These are phyloP conservation scores for Mariannaea elegans DNA, from an alignment of 2,329 filamentous ascomycete species.

Conservation along the genomic window DNA sequence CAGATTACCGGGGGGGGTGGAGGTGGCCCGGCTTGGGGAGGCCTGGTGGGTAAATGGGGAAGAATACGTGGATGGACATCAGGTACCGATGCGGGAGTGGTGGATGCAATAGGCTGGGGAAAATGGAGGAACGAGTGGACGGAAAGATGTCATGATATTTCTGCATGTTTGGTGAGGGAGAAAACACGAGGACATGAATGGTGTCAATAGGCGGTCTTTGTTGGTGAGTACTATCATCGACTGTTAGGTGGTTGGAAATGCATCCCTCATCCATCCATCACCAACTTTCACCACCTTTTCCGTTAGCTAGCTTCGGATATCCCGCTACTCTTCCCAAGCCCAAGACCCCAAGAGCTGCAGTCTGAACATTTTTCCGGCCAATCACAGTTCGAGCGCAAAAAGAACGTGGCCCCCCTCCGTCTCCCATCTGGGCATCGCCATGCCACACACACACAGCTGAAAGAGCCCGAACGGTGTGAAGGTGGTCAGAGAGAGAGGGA, in stretches of 20 bases:
- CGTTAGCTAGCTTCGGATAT: not conserved
- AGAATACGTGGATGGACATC: not conserved
- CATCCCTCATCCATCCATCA: not conserved
- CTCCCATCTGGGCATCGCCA: not conserved
- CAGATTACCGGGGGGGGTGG: not conserved
- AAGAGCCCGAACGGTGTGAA: not conserved
- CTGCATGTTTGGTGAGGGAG: not conserved
- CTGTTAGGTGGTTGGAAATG: not conserved
- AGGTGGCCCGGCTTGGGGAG: not conserved
- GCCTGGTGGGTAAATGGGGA: not conserved
- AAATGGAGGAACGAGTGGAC: not conserved
- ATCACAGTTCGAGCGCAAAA: constrained; percentile 21
- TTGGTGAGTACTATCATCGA: no score
- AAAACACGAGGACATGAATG: not conserved
- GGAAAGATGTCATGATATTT: not conserved
- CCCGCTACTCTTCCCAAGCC: not conserved
- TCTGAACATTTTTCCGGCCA: not conserved
- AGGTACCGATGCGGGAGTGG: not conserved
- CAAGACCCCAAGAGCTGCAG: not conserved
- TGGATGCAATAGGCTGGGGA: not conserved
- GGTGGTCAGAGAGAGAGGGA: not conserved
- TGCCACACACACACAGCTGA: not conserved
- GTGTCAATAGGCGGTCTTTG: not conserved
- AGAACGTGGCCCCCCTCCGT: constrained; percentile 9
- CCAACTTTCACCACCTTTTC: not conserved